These are phyloP conservation scores for Aleurites moluccanus DNA, from an alignment of 441 rosid species.

Conservation along the genomic window DNA sequence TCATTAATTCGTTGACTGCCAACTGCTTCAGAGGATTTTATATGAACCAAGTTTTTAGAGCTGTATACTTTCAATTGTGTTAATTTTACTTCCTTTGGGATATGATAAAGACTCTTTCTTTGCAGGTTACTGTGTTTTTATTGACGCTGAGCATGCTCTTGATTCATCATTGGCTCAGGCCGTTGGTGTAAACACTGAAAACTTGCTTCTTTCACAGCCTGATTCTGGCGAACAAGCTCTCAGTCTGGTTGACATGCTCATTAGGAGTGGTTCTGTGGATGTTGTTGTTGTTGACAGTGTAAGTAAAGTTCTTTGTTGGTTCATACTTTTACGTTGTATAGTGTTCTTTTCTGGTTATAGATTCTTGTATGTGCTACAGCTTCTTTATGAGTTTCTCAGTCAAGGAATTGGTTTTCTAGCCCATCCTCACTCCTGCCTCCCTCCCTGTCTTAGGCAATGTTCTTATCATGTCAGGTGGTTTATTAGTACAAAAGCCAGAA, in stretches of 20 bases:
- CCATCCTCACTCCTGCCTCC: background rate
- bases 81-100: conserved; percentile 5
- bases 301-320: conserved; percentile 40
- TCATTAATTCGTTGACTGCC: background rate
- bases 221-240: conserved; percentile 98
- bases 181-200: conserved; percentile 86
- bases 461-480: background rate
- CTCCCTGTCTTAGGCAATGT: background rate
- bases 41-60: background rate
- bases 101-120: conserved; percentile 22
- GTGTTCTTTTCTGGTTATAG: background rate
- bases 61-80: background rate
- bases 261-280: conserved; percentile 95
- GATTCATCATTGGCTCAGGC: conserved; percentile 78
- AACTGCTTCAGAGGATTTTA: background rate
- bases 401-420: background rate
- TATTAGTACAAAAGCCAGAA: background rate
- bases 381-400: conserved; percentile 1
- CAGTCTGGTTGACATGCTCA: conserved; percentile 88
- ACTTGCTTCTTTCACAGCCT: conserved; percentile 93
- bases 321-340: conserved; percentile 10
- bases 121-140: conserved; percentile 85
- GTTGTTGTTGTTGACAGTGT: conserved; percentile 97
- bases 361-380: conserved; percentile 5
- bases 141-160: conserved; percentile 98